Percentiles rank a stretch among this genome's conserved stretches.
phyloP scores from a whole-genome alignment of 257 asterid species.

The Striga asiatica region DNA sequence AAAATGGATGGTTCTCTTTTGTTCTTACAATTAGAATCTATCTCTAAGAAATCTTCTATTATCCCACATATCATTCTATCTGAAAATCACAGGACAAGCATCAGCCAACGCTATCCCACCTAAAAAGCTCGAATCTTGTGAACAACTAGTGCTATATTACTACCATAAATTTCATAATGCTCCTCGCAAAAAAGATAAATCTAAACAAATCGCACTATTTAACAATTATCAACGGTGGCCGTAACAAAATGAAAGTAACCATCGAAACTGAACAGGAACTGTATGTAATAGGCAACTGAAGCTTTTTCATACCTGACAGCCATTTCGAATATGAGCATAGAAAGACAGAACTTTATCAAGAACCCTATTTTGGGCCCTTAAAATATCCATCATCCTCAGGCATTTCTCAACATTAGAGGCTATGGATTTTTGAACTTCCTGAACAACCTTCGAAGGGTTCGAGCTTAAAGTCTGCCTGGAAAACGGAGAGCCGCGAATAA shows the following conservation, averaged over 20 bases:
- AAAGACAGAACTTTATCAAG: constrained; percentile 32
- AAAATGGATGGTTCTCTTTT: too few relatives aligned
- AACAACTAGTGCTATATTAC: background rate
- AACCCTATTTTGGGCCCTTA: constrained; percentile 33
- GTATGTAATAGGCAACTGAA: too few relatives aligned
- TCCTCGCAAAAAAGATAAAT: too few relatives aligned
- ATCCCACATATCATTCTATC: too few relatives aligned
- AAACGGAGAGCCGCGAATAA: constrained; percentile 27
- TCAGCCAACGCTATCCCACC: too few relatives aligned
- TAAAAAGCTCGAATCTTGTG: background rate
- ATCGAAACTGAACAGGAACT: background rate
- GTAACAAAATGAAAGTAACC: too few relatives aligned
- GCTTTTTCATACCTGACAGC: constrained; percentile 37
- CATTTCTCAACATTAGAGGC: constrained; percentile 29
- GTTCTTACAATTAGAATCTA: too few relatives aligned
- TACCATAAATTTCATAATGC: background rate
- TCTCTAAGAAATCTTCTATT: too few relatives aligned
- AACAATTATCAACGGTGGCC: too few relatives aligned
- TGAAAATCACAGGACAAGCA: too few relatives aligned
- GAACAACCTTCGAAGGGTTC: constrained; percentile 39
- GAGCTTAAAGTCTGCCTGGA: constrained; percentile 24
- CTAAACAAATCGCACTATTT: too few relatives aligned
- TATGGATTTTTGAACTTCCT: constrained; percentile 30
- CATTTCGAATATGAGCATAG: constrained; percentile 33
- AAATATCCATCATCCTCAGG: constrained; percentile 20